Evolutionary conservation across 2,329 filamentous ascomycete species (phyloP).

Genomic region (Arthroderma sp.): DNA sequence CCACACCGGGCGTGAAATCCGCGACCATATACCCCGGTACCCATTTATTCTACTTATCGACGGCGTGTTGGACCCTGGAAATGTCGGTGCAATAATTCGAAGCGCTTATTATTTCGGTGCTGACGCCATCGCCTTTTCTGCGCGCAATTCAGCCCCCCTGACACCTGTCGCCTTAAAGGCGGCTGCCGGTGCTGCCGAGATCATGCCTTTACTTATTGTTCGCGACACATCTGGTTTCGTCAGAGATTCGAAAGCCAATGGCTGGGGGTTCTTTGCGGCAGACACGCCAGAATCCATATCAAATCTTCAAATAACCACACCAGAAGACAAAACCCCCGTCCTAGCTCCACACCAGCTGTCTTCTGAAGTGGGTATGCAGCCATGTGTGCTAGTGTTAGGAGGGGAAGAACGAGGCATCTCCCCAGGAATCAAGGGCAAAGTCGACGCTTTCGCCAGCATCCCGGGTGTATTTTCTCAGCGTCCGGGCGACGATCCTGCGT

Average conservation of each 20-base stretch:
- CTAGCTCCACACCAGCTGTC: constrained; percentile 7
- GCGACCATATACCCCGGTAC: constrained; percentile 14
- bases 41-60: constrained; percentile 33
- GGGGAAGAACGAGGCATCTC: constrained; percentile 65
- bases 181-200: constrained; percentile 75
- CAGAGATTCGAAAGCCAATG: constrained; percentile 49
- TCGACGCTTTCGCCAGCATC: constrained; percentile 54
- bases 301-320: constrained; percentile 13
- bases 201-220: constrained; percentile 59
- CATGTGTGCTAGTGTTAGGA: constrained; percentile 70
- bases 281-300: constrained; percentile 32
- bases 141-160: constrained; percentile 58
- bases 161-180: constrained; percentile 73
- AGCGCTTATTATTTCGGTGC: constrained; percentile 84
- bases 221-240: constrained; percentile 58
- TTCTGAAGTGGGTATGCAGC: constrained; percentile 40
- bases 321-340: constrained; percentile 20
- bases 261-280: constrained; percentile 76
- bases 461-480: constrained; percentile 33
- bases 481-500: constrained; percentile 27
- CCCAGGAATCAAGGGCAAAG: constrained; percentile 49
- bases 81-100: constrained; percentile 78
- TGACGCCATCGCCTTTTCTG: constrained; percentile 67
- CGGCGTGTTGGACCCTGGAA: constrained; percentile 63
- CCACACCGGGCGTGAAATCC: neutral